Conservation (phyloP, 192 early-diverging fungal genomes). For the Podila epigama region DNA sequence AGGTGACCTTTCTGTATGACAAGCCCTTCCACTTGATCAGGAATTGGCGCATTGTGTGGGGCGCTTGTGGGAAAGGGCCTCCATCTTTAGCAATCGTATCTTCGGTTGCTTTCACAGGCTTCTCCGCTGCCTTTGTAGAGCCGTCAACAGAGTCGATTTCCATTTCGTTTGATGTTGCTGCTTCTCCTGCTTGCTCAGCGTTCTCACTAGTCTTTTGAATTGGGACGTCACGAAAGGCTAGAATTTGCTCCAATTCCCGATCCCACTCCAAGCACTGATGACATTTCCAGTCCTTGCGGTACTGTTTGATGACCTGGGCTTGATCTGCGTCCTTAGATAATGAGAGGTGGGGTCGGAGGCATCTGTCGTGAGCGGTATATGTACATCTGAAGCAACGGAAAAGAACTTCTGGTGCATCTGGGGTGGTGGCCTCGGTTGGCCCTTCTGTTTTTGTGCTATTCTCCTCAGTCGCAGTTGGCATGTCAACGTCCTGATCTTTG, state of each 20-base stretch:
- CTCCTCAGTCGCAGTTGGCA: background rate
- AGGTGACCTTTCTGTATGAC: slow-evolving; percentile 57
- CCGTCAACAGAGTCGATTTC: slow-evolving; percentile 7
- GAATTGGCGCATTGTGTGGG: slow-evolving; percentile 30
- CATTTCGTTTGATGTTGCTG: slow-evolving; percentile 13
- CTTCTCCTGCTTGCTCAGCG: background rate
- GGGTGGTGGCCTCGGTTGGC: background rate
- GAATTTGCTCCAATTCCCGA: slow-evolving; percentile 36
- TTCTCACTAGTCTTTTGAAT: slow-evolving; percentile 6
- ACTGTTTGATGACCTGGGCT: slow-evolving; percentile 28
- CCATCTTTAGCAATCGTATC: slow-evolving; percentile 1
- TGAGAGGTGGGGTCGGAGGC: slow-evolving; percentile 21
- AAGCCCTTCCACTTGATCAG: slow-evolving; percentile 57
- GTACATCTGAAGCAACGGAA: slow-evolving; percentile 51
- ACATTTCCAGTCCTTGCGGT: slow-evolving; percentile 51
- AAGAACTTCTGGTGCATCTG: slow-evolving; percentile 4
- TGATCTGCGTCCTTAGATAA: slow-evolving; percentile 5
- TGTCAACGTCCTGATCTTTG: slow-evolving; percentile 8
- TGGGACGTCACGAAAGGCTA: slow-evolving; percentile 34
- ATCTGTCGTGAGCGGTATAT: slow-evolving; percentile 38
- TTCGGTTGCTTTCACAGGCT: background rate
- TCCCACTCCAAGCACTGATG: slow-evolving; percentile 50
- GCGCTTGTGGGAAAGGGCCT: slow-evolving; percentile 16
- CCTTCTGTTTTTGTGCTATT: background rate
- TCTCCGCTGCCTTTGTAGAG: no score